Base-by-base conservation (phyloP, 1,139 yeast genomes). In the Meyerozyma sp. region DNA sequence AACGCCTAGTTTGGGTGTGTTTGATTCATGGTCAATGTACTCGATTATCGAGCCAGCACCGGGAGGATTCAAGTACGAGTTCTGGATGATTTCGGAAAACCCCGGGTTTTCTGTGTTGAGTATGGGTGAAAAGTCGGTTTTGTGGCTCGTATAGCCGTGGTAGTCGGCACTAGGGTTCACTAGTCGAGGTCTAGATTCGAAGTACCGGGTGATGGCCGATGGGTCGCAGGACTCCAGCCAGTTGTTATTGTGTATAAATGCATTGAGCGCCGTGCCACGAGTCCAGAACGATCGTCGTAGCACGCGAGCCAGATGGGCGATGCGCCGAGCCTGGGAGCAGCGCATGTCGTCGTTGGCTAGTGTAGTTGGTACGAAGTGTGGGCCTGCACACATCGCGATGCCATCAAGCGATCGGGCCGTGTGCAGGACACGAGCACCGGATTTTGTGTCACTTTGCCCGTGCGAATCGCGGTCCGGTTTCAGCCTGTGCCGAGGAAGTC, bases 1-100 rank as follows among this genome's bases (percentile, higher is more conserved):
- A 1, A 70, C 47, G 0, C 77, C 77, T 32, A 67, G 46, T 1
- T 42, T 42, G 4, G 48, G 36, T 3, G 42, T 41, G 35, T 49
- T 41, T 3, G 44, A 41, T 0, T 32, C 26, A 5, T 54, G 55
- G 28, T 56, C 52, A 3, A 49, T 43, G 44, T 60, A 63, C 46
- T 68, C 73, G 1, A 72, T 61, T 1, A 72, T 44, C 1, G 75
- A 66, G 0, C 78, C 78, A 4, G 49, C 43, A 1, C 42, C 43
- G 0, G 73, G 71, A 10, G 54, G 48, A 6, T 34, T 13, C 11
- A 34, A 14, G 11, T 18, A 25, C 8, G 34, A 11, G 20, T 30
- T 14, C 20, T 30, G 20, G 4, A 30, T 9, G 5, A 30, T 30
- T 13, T 30, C 20, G 18, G 34, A 2, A 16, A 30, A 30, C 7